Percentiles rank a stretch among this genome's conserved stretches.
Evolutionary conservation across 2,329 filamentous ascomycete genomes (phyloP).

Genomic region (Pseudocercospora crystallina): DNA sequence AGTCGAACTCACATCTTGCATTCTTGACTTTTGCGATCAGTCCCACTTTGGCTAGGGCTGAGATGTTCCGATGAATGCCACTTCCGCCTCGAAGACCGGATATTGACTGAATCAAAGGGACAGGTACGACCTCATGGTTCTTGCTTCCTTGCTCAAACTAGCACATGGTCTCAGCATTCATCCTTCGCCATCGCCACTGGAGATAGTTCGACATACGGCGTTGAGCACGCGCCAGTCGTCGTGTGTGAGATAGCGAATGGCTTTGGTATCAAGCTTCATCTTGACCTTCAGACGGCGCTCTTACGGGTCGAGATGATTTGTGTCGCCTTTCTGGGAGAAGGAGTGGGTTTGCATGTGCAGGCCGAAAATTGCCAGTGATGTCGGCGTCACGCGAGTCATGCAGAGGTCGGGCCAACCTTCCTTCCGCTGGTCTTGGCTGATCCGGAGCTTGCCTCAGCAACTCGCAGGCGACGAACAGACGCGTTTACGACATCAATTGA

Average conservation of each 20-base stretch:
- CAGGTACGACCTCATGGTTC: slow-evolving; percentile 96
- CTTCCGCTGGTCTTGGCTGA: slow-evolving; percentile 3
- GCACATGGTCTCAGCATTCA: slow-evolving; percentile 19
- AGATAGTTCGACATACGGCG: slow-evolving; percentile 62
- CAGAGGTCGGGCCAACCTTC: not conserved
- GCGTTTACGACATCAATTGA: slow-evolving; percentile 6
- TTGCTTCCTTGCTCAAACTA: slow-evolving; percentile 91
- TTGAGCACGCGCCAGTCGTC: slow-evolving; percentile 96
- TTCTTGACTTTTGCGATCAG: slow-evolving; percentile 93
- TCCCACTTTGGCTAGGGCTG: slow-evolving; percentile 84
- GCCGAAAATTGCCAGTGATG: slow-evolving; percentile 10
- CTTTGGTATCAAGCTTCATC: slow-evolving; percentile 95
- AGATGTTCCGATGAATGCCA: slow-evolving; percentile 84
- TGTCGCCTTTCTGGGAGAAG: not conserved
- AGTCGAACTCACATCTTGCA: slow-evolving; percentile 64
- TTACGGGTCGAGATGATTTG: too few relatives aligned
- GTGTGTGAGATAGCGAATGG: slow-evolving; percentile 83
- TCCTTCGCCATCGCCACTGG: slow-evolving; percentile 10
- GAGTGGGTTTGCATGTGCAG: slow-evolving; percentile 6
- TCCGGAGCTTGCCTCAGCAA: slow-evolving; percentile 1
- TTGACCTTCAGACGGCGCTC: not conserved
- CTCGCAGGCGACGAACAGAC: slow-evolving; percentile 7
- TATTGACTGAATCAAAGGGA: slow-evolving; percentile 79
- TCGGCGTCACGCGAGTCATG: slow-evolving; percentile 1
- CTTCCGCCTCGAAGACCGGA: slow-evolving; percentile 72